Evolutionary conservation across 1,284 basidiomycete genomes (phyloP).

Genomic region (Cutaneotrichosporon dermatis): DNA sequence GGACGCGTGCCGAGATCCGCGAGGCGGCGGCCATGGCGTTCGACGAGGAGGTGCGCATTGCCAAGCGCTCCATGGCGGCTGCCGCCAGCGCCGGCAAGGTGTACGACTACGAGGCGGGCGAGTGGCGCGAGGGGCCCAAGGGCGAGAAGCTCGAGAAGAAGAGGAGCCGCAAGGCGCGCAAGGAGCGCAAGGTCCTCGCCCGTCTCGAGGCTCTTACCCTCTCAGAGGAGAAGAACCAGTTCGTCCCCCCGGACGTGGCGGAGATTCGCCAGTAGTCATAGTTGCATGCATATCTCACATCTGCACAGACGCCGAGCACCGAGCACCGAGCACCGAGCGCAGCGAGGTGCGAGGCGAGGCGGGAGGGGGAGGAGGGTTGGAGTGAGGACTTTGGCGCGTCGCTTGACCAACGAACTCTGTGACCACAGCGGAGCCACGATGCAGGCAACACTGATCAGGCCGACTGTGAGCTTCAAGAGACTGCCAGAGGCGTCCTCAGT

Average conservation of each 20-base stretch:
- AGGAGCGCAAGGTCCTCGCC: conserved; percentile 13
- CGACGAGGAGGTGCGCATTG: conserved; percentile 23
- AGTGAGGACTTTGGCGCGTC: too few relatives aligned
- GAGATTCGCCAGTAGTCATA: neutral
- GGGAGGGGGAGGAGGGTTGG: too few relatives aligned
- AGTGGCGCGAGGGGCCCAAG: conserved; percentile 25
- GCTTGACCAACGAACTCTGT: too few relatives aligned
- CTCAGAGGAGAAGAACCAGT: conserved; percentile 29
- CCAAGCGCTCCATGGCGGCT: conserved; percentile 20
- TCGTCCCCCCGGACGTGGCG: conserved; percentile 23
- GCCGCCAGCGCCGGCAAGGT: conserved; percentile 20
- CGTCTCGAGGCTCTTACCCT: conserved; percentile 14
- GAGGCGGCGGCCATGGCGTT: conserved; percentile 36
- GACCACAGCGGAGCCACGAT: too few relatives aligned
- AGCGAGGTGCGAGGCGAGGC: too few relatives aligned
- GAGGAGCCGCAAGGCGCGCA: conserved; percentile 16
- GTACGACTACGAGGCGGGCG: conserved; percentile 17
- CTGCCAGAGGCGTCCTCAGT: too few relatives aligned
- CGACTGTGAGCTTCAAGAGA: too few relatives aligned
- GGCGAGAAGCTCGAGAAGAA: conserved; percentile 11
- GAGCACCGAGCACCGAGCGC: neutral
- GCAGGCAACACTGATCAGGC: too few relatives aligned
- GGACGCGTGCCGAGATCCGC: conserved; percentile 43
- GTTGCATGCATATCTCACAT: conserved; percentile 4
- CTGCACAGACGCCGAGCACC: neutral